phyloP scores from a whole-genome alignment of 2,329 filamentous ascomycete genomes.

The Sporothrix schenckii region DNA sequence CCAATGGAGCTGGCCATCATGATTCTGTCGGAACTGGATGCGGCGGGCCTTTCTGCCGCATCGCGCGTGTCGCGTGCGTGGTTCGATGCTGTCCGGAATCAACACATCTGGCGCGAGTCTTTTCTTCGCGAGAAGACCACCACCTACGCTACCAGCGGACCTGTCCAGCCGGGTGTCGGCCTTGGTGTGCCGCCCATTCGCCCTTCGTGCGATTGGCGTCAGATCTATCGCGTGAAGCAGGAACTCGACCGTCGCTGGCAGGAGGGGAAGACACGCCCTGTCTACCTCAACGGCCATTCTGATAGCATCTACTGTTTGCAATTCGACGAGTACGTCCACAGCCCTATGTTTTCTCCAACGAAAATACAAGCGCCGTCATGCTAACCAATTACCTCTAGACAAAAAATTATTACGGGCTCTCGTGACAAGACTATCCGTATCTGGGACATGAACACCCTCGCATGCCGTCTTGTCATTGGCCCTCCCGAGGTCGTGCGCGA shows the following conservation, averaged over 20 bases:
- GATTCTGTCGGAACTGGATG: constrained; percentile 60
- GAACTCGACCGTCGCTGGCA: constrained; percentile 80
- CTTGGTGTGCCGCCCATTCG: constrained; percentile 58
- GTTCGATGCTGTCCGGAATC: constrained; percentile 53
- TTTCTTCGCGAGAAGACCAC: constrained; percentile 63
- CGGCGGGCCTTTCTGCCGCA: constrained; percentile 53
- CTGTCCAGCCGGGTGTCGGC: constrained; percentile 57
- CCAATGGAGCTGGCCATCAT: constrained; percentile 63
- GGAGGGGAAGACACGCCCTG: constrained; percentile 72
- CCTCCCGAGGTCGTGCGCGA: constrained; percentile 66
- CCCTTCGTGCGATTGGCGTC: constrained; percentile 78
- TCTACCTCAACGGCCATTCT: constrained; percentile 89
- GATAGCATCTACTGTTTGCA: constrained; percentile 98
- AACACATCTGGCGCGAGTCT: constrained; percentile 66
- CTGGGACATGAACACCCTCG: constrained; percentile 89
- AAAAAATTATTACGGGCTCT: constrained; percentile 93
- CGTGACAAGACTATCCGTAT: constrained; percentile 93
- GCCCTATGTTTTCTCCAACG: background rate
- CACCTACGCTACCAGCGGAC: constrained; percentile 61
- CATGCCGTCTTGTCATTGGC: constrained; percentile 84
- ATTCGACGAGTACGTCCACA: constrained; percentile 79
- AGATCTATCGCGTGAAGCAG: constrained; percentile 76
- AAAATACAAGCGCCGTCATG: background rate
- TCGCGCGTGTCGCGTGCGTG: constrained; percentile 57
- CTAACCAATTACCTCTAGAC: constrained; percentile 1